Base-by-base conservation (phyloP, 805 yeast genomes). In the Grigorovia transvaalensis region DNA sequence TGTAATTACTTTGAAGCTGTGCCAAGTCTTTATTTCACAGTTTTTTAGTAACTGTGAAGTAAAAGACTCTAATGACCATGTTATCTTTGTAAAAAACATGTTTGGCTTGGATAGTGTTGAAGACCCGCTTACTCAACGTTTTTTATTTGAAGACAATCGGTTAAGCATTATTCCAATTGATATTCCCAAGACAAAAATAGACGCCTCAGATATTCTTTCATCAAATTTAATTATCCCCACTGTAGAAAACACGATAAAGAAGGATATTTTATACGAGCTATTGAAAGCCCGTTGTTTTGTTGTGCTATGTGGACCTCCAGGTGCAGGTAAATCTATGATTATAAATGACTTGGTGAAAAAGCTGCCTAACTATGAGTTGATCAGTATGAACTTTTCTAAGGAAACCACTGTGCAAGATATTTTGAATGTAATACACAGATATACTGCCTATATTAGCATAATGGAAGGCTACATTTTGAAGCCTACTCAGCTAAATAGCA, bases 281-380 rank as follows among this genome's bases (percentile, higher is more conserved):
- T 59, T 90, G 41, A 71, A 72, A 38, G 78, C 78, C 46, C 82
- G 77, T 50, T 69, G 70, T 43, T 80, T 95, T 0, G 64, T 88
- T 17, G 71, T 91, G 29, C 71, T 91, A 20, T 88, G 96, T 67
- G 98, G 98, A 2, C 98, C 98, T 0, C 97, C 98, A 0, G 98
- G 98, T 4, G 85, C 96, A 0, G 98, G 98, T 53, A 91, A 91
- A 63, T 90, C 98, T 0, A 90, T 91, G 98, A 81, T 90, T 0
- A 68, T 91, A 18, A 74, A 87, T 57, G 79, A 83, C 47, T 82
- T 88, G 0, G 63, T 91, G 44, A 70, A 86, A 46, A 72, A 71
- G 50, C 74, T 84, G 0, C 75, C 82, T 0, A 73, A 76, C 15
- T 71, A 80, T 53, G 85, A 81, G 19, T 70, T 88, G 2, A 74